phyloP scores from a whole-genome alignment of 2,329 filamentous ascomycete genomes.

The Alternaria conjuncta region DNA sequence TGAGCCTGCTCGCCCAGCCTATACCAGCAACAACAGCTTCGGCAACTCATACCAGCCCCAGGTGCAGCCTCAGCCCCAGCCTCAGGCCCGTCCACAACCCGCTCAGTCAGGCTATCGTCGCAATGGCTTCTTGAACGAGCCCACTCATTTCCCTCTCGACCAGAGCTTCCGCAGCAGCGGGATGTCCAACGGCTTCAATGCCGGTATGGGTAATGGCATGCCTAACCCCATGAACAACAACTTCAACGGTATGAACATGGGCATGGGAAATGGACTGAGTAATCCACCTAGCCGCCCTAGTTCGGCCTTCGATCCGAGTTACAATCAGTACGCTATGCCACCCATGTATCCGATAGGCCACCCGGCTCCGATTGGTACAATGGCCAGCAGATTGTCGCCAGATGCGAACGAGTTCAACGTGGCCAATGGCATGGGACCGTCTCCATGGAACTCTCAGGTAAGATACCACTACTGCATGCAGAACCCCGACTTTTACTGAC shows the following conservation, averaged over 20 bases:
- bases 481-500: conserved; percentile 5
- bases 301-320: conserved; percentile 46
- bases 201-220: conserved; percentile 21
- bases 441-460: conserved; percentile 51
- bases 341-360: conserved; percentile 38
- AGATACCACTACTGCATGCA: not conserved
- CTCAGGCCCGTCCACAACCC: conserved; percentile 22
- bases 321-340: conserved; percentile 41
- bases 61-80: conserved; percentile 12
- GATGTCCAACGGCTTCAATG: conserved; percentile 19
- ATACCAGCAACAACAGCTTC: conserved; percentile 33
- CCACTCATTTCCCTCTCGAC: conserved; percentile 46
- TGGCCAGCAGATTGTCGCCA: conserved; percentile 52
- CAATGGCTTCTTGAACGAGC: conserved; percentile 46
- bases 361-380: conserved; percentile 46
- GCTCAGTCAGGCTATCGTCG: conserved; percentile 36
- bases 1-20: conserved; percentile 31
- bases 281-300: conserved; percentile 46
- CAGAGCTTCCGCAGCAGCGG: conserved; percentile 37
- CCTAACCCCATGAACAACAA: conserved; percentile 9
- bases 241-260: conserved; percentile 13
- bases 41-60: conserved; percentile 26
- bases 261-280: conserved; percentile 22
- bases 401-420: conserved; percentile 55
- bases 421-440: conserved; percentile 34